Conservation (phyloP, 441 rosid species). For the Mallotus repandus region DNA sequence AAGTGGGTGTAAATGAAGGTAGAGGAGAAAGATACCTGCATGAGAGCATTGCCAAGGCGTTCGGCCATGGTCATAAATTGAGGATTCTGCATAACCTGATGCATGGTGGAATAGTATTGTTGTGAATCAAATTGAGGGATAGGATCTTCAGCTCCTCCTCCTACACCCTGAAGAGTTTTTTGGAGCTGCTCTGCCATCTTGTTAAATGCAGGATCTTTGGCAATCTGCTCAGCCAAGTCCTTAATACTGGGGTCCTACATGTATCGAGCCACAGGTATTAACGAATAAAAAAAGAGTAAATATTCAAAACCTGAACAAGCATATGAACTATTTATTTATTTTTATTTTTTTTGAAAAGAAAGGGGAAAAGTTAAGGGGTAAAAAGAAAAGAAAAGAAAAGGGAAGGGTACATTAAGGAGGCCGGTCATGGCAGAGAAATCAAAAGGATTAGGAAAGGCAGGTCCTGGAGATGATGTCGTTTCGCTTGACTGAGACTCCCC, state of each 20-base stretch:
- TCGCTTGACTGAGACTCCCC: conserved; percentile 41
- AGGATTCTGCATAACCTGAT: conserved; percentile 93
- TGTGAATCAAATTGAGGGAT: conserved; percentile 74
- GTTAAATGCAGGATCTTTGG: conserved; percentile 91
- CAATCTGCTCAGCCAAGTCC: conserved; percentile 89
- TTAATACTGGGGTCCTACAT: conserved; percentile 91
- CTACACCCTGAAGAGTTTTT: conserved; percentile 61
- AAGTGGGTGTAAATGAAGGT: not conserved
- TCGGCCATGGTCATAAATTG: conserved; percentile 95
- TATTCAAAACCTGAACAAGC: not conserved
- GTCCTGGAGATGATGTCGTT: conserved; percentile 36
- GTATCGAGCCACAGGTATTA: conserved; percentile 8
- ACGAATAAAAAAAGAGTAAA: not conserved
- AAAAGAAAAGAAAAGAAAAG: no score
- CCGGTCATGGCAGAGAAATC: conserved; percentile 91
- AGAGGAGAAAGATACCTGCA: conserved; percentile 56
- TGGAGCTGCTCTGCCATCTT: conserved; percentile 98
- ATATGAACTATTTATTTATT: not conserved
- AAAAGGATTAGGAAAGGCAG: conserved; percentile 56
- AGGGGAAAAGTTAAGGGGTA: not conserved
- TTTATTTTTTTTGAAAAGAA: no score
- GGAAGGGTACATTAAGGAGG: conserved; percentile 62
- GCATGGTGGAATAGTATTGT: conserved; percentile 81
- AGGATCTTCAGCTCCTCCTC: conserved; percentile 47
- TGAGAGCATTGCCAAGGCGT: conserved; percentile 82